Evolutionary conservation across 371 early-diverging fungal species (phyloP), one percentile per base, ranked within the genome.

Genomic region (Neoconidiobolus thromboides): DNA sequence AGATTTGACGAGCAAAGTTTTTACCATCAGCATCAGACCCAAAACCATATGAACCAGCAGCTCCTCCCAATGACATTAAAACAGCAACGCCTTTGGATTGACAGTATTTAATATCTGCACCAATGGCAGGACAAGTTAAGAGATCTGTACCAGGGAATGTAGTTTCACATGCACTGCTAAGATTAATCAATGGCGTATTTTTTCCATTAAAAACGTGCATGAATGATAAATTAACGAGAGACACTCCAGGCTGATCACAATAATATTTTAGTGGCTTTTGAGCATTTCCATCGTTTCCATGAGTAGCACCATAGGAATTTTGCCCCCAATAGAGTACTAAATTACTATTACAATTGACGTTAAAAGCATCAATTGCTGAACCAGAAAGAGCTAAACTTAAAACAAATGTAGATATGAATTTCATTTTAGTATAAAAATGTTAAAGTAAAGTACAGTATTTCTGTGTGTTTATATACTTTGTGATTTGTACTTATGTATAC

Each of bases 31-130:
- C 61, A 2, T 69, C 73, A 6, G 68, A 67, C 0, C 64, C 55
- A 36, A 83, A 60, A 0, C 76, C 74, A 55, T 81, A 81, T 0
- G 76, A 69, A 36, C 79, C 81, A 41, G 74, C 67, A 12, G 83
- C 85, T 42, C 83, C 86, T 48, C 86, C 85, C 58, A 86, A 70
- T 47, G 80, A 78, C 10, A 86, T 63, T 42, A 82, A 56, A 0
- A 86, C 64, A 9, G 73, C 78, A 57, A 77, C 77, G 38, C 85
- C 85, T 53, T 72, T 63, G 56, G 63, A 56, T 64, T 84, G 85
- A 47, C 85, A 84, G 40, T 66, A 65, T 51, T 76, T 66, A 54
- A 83, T 80, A 65, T 81, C 83, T 2, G 58, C 43, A 0, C 73
- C 78, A 12, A 80, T 69, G 14, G 67, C 63, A 3, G 76, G 70